Conservation (phyloP, 2,329 filamentous ascomycete genomes). For the Ceratocystiopsis minuta region DNA sequence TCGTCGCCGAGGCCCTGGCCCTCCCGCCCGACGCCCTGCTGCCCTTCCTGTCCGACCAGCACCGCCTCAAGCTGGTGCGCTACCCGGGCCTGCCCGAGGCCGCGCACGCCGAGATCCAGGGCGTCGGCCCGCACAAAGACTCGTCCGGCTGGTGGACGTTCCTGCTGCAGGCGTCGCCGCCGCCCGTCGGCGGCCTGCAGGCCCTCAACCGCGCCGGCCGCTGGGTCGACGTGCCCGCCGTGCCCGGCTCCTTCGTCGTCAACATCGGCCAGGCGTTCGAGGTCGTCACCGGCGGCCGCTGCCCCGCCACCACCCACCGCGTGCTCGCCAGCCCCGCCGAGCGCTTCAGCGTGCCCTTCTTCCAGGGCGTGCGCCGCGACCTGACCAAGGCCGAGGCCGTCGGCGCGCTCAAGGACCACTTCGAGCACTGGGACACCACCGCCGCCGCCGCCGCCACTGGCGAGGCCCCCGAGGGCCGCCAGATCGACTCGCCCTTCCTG, state of each 20-base stretch:
- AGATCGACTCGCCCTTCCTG: conserved; percentile 31
- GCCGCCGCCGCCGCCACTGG: neutral
- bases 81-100: conserved; percentile 22
- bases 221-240: conserved; percentile 31
- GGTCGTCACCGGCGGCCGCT: conserved; percentile 33
- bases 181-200: conserved; percentile 29
- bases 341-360: conserved; percentile 26
- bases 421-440: neutral
- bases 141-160: conserved; percentile 49
- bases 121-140: conserved; percentile 44
- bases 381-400: conserved; percentile 26
- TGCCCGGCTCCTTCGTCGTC: conserved; percentile 34
- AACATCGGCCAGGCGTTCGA: conserved; percentile 42
- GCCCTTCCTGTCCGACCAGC: conserved; percentile 35
- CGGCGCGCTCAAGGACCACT: conserved; percentile 20
- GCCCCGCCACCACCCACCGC: conserved; percentile 32
- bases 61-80: conserved; percentile 39
- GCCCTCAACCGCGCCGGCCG: conserved; percentile 27
- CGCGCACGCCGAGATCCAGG: conserved; percentile 20
- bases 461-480: conserved; percentile 18
- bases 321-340: conserved; percentile 17
- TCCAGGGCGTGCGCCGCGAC: conserved; percentile 29
- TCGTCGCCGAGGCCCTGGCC: conserved; percentile 36
- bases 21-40: conserved; percentile 30
- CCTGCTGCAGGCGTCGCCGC: conserved; percentile 38